These are phyloP conservation scores for Mucor lusitanicus DNA, from an alignment of 371 early-diverging fungal genomes.

Conservation along the genomic window DNA sequence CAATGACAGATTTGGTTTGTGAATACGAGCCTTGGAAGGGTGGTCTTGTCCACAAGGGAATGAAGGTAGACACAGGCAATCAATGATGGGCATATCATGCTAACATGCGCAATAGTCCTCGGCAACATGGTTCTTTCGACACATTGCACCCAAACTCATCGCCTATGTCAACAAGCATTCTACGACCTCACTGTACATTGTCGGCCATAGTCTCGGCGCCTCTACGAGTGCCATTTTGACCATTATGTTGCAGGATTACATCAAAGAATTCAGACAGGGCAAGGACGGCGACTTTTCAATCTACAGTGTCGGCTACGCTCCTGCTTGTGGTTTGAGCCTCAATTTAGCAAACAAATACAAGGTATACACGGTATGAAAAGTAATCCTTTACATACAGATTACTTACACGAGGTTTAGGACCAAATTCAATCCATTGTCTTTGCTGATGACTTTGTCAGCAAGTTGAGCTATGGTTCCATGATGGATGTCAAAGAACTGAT, in stretches of 20 bases:
- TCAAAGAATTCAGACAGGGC: slow-evolving; percentile 50
- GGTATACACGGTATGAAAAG: slow-evolving; percentile 19
- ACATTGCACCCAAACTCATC: slow-evolving; percentile 68
- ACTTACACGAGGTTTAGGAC: slow-evolving; percentile 12
- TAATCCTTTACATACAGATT: not conserved
- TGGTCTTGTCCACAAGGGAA: slow-evolving; percentile 79
- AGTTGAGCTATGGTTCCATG: slow-evolving; percentile 47
- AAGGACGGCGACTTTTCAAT: slow-evolving; percentile 33
- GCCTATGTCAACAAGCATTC: slow-evolving; percentile 65
- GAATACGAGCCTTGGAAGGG: slow-evolving; percentile 86
- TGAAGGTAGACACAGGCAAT: slow-evolving; percentile 51
- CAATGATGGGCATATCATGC: no score
- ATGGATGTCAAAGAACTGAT: slow-evolving; percentile 47
- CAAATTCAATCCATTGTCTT: slow-evolving; percentile 43
- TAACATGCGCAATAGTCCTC: slow-evolving; percentile 35
- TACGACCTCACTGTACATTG: slow-evolving; percentile 58
- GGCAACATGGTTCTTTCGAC: slow-evolving; percentile 72
- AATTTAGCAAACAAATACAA: slow-evolving; percentile 42
- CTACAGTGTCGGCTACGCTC: slow-evolving; percentile 39
- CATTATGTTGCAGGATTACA: slow-evolving; percentile 69
- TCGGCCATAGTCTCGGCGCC: slow-evolving; percentile 81
- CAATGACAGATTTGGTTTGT: slow-evolving; percentile 81
- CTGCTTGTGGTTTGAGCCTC: slow-evolving; percentile 40
- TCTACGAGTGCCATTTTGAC: slow-evolving; percentile 75
- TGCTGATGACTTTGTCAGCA: slow-evolving; percentile 48